phyloP scores from a whole-genome alignment of 768 basidiomycete genomes.

The Cantharellus anzutake region DNA sequence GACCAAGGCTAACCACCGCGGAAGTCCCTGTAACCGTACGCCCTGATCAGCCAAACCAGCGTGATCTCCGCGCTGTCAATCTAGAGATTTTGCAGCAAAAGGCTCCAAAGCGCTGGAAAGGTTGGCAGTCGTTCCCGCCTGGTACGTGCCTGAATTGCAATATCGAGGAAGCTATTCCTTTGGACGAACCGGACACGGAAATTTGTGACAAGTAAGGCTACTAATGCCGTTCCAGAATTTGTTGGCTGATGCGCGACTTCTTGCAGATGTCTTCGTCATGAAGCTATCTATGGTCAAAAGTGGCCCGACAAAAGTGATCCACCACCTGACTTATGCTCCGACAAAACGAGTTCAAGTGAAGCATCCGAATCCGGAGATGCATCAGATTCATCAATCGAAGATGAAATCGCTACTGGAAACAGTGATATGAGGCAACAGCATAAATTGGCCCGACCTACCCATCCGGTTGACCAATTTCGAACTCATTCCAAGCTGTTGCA shows the following conservation, averaged over 20 bases:
- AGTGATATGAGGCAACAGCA: too few relatives aligned
- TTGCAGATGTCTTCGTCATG: not conserved
- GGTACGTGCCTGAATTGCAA: not conserved
- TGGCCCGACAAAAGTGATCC: not conserved
- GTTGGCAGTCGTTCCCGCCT: not conserved
- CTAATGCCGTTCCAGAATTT: not conserved
- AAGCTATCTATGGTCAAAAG: not conserved
- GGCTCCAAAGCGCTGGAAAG: not conserved
- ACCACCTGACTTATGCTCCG: not conserved
- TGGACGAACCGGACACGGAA: not conserved
- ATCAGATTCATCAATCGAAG: not conserved
- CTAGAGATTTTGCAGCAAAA: not conserved
- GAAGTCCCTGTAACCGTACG: too few relatives aligned
- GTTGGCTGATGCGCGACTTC: not conserved
- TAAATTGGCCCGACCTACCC: too few relatives aligned
- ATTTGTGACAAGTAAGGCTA: not conserved
- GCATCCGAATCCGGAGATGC: not conserved
- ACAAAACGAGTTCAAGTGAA: not conserved
- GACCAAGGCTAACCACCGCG: too few relatives aligned
- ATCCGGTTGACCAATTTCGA: too few relatives aligned
- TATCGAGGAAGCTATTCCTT: not conserved
- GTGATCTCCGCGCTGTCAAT: not conserved
- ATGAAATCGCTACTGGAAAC: not conserved
- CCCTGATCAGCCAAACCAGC: not conserved
- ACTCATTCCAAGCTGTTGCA: too few relatives aligned